Conservation (phyloP, 257 asterid species). For the Solanum lignicaule region DNA sequence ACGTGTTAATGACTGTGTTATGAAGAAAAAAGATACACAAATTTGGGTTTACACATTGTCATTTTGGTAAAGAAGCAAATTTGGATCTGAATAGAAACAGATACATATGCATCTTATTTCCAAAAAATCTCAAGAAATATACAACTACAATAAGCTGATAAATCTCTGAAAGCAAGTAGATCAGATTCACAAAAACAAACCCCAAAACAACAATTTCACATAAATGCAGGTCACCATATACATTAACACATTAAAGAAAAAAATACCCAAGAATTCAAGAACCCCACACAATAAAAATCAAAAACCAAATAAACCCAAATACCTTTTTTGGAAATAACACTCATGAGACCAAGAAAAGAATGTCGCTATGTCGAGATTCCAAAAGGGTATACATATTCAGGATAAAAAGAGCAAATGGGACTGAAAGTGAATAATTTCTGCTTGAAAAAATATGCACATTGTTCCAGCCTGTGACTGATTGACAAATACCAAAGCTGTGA, state of each 20-base stretch:
- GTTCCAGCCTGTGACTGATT: not conserved
- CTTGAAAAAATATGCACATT: slow-evolving; percentile 23
- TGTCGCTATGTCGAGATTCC: not conserved
- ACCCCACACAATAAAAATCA: not conserved
- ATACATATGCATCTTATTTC: not conserved
- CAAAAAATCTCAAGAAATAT: not conserved
- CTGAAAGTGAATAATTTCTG: not conserved
- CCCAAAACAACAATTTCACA: not conserved
- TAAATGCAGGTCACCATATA: not conserved
- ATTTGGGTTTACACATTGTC: not conserved
- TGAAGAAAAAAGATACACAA: not conserved
- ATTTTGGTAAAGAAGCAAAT: not conserved
- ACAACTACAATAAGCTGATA: not conserved
- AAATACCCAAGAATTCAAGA: not conserved
- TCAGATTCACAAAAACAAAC: not conserved
- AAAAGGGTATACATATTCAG: slow-evolving; percentile 1
- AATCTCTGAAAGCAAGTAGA: not conserved
- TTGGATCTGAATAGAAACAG: not conserved
- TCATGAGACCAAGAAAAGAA: slow-evolving; percentile 11
- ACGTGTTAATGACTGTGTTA: not conserved
- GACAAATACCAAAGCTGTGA: not conserved
- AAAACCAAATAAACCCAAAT: slow-evolving; percentile 12
- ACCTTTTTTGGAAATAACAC: slow-evolving; percentile 6
- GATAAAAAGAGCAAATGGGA: slow-evolving; percentile 6
- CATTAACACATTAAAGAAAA: not conserved